Conservation (phyloP, 495 filamentous ascomycete genomes). For the Lasiosphaeria ovina region DNA sequence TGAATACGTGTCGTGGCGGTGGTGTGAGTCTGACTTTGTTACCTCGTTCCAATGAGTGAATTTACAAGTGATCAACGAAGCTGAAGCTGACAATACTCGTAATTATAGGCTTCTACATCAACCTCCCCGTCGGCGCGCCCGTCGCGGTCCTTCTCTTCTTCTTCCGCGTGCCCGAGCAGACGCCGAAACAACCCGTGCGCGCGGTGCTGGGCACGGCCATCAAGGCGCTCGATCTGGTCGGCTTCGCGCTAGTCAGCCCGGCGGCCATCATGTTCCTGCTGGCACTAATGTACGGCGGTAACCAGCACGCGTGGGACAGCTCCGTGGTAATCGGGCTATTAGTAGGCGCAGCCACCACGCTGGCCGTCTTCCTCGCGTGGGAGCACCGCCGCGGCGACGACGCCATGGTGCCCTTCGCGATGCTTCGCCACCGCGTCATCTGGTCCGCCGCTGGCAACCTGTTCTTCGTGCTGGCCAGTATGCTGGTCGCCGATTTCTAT, state of each 20-base stretch:
- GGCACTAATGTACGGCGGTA: slow-evolving; percentile 78
- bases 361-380: slow-evolving; percentile 55
- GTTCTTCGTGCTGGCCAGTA: slow-evolving; percentile 46
- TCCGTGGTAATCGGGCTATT: slow-evolving; percentile 65
- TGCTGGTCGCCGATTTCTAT: slow-evolving; percentile 59
- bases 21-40: slow-evolving; percentile 27
- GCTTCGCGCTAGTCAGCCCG: slow-evolving; percentile 63
- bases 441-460: slow-evolving; percentile 48
- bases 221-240: slow-evolving; percentile 61
- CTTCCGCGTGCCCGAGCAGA: slow-evolving; percentile 47
- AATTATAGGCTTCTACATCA: slow-evolving; percentile 61
- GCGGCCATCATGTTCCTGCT: slow-evolving; percentile 66
- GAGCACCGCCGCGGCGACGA: slow-evolving; percentile 61
- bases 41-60: neutral
- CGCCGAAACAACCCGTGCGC: slow-evolving; percentile 39
- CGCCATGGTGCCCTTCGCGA: slow-evolving; percentile 65
- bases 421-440: slow-evolving; percentile 65
- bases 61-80: neutral
- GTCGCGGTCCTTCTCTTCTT: slow-evolving; percentile 56
- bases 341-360: slow-evolving; percentile 57
- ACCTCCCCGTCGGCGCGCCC: slow-evolving; percentile 64
- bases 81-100: neutral
- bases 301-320: slow-evolving; percentile 59
- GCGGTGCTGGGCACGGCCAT: slow-evolving; percentile 31
- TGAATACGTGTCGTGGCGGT: slow-evolving; percentile 55